Base-by-base conservation (phyloP, 768 basidiomycete genomes). In the Lentinus brumalis region DNA sequence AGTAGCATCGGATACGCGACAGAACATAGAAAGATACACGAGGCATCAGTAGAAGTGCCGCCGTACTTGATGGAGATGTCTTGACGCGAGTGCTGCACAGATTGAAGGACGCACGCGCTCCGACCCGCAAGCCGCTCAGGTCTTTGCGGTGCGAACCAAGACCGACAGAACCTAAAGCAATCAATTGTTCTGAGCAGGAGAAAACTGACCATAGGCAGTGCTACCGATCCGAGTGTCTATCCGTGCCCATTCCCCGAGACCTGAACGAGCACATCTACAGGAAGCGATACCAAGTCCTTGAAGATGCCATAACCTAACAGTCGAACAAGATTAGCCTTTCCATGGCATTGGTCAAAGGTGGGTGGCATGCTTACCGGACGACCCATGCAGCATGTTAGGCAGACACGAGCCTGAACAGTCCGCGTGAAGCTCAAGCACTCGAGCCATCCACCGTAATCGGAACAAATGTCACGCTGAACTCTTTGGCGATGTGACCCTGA, bases 381-480 rank as follows among this genome's bases (percentile, higher is more conserved):
- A 49, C 29, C 26, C 14, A 21, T 49, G 29, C 26, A 18, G 26
- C n/a, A 29, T 49, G 5, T 26, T 49, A 18, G 21, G 10, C n/a
- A 49, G 46, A 18, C 46, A 45, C 46, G 21, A 1, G 18, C 21
- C 46, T 14, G 18, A 7, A 26, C 9, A 49, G 14, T 11, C 5
- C 2, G 11, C 31, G 31, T 29, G 21, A 29, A 14, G 21, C 46
- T 30, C 32, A 18, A 11, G 6, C 21, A n/a, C 31, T 42, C 14
- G 50, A 56, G n/a, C 35, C 42, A 32, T 45, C 45, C 16, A 57
- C 41, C 8, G 29, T 45, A 30, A 56, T 42, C 14, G 63, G 32
- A 16, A 65, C 45, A 15, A 57, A 63, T 2, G 54, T 53, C 58
- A 63, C 41, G 57, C 66, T 58, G 50, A 57, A 67, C 42, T 67